A percentile compares a stretch with the other conserved stretches of the same genome.
These are phyloP conservation scores for Eucalyptus pauciflora DNA, from an alignment of 345 rosid species.

Conservation along the genomic window DNA sequence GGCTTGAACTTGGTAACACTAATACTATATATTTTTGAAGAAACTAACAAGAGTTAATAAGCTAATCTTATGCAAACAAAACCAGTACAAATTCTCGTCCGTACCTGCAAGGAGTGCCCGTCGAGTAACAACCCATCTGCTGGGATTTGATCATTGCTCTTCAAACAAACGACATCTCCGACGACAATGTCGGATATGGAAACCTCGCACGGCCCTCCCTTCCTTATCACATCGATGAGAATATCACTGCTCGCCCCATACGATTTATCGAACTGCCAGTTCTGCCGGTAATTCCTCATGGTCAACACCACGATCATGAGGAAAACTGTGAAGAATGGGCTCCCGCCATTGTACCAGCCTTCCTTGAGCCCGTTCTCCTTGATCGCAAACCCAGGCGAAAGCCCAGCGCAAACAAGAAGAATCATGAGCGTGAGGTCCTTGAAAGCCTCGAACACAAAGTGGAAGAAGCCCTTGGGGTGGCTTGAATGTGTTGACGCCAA, in stretches of 20 bases:
- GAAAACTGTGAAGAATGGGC: no score
- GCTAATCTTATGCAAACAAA: not conserved
- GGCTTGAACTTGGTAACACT: no score
- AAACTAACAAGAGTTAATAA: not conserved
- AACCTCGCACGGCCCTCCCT: conserved; percentile 21
- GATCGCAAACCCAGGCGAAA: conserved; percentile 51
- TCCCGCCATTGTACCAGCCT: conserved; percentile 26
- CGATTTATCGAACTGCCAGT: conserved; percentile 37
- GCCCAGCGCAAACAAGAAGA: conserved; percentile 40
- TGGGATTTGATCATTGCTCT: no score
- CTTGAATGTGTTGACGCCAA: no score
- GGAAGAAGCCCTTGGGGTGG: conserved; percentile 30
- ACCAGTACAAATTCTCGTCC: not conserved
- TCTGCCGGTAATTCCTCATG: conserved; percentile 32
- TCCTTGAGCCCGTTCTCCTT: conserved; percentile 41
- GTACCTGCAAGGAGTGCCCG: no score
- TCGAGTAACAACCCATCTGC: no score
- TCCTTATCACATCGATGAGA: conserved; percentile 39
- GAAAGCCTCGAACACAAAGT: conserved; percentile 34
- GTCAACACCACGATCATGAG: conserved; percentile 37
- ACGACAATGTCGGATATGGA: conserved; percentile 7
- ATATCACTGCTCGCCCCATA: conserved; percentile 35
- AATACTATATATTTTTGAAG: no score
- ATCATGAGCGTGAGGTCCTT: conserved; percentile 37
- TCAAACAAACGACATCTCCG: no score